Evolutionary conservation across 306 rosid genomes (phyloP).

Genomic region (Calophaca sinica): DNA sequence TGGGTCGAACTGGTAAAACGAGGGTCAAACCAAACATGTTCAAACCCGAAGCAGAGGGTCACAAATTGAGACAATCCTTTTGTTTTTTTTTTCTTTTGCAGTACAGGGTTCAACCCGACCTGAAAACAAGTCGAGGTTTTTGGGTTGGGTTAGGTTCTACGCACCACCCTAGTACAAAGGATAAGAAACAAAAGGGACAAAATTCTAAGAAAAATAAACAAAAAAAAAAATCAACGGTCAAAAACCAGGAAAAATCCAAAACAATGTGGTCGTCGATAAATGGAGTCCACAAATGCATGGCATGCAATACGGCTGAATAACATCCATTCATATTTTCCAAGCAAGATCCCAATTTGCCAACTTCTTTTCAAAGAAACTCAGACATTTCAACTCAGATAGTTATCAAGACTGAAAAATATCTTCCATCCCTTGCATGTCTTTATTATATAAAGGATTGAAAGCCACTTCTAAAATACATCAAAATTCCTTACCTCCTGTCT

Average conservation of each 20-base stretch:
- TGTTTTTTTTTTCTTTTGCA: no score
- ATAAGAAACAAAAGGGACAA: no score
- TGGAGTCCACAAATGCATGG: slow-evolving; percentile 39
- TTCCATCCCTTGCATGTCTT: neutral
- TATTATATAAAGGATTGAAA: slow-evolving; percentile 17
- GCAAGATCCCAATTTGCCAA: slow-evolving; percentile 35
- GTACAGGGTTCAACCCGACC: no score
- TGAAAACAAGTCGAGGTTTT: no score
- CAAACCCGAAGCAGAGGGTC: no score
- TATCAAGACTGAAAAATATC: neutral
- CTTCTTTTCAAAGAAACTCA: slow-evolving; percentile 41
- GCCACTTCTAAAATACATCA: neutral
- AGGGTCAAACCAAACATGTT: no score
- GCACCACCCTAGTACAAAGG: no score
- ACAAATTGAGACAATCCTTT: no score
- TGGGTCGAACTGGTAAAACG: no score
- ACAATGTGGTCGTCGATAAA: slow-evolving; percentile 39
- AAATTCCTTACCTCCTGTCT: neutral
- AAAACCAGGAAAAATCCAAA: neutral
- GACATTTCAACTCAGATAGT: slow-evolving; percentile 3
- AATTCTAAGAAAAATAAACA: no score
- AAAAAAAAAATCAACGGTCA: neutral
- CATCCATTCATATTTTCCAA: slow-evolving; percentile 5
- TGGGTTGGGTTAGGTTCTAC: no score
- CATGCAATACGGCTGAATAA: neutral